Percentiles rank a stretch among this genome's conserved stretches.
These are phyloP conservation scores for Scedosporium apiospermum DNA, from an alignment of 2,329 filamentous ascomycete species.

Conservation along the genomic window DNA sequence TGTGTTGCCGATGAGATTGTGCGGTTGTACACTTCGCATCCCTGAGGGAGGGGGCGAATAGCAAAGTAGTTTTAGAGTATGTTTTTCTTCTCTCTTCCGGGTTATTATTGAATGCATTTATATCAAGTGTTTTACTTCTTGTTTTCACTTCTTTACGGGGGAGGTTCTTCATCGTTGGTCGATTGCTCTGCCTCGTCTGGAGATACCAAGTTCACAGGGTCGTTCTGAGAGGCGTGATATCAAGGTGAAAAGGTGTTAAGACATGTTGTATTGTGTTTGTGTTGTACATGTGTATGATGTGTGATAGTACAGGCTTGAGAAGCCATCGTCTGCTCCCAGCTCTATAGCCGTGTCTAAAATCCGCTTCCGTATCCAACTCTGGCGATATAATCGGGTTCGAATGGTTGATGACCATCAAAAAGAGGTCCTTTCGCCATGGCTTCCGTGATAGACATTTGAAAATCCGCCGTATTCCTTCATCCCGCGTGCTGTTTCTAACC, in stretches of 20 bases:
- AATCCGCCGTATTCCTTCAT: neutral
- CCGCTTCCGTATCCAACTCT: neutral
- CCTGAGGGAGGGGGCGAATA: neutral
- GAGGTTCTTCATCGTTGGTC: neutral
- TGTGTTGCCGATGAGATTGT: neutral
- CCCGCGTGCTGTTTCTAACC: neutral
- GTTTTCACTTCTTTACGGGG: neutral
- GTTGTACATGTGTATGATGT: neutral
- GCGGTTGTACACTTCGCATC: neutral
- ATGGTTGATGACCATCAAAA: no score
- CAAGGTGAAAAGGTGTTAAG: constrained; percentile 7
- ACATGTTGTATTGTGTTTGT: neutral
- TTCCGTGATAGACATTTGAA: neutral
- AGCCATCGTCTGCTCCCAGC: neutral
- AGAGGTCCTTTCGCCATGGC: neutral
- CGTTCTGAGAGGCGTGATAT: neutral
- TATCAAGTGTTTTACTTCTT: neutral
- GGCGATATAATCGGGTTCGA: neutral
- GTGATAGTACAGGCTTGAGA: neutral
- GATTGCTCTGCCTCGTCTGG: neutral
- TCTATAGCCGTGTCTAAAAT: neutral
- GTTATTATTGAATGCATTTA: neutral
- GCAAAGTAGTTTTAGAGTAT: neutral
- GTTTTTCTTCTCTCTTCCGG: neutral
- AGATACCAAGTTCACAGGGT: no score